phyloP scores from a whole-genome alignment of 2,329 filamentous ascomycete species.

The Shiraia sp. region DNA sequence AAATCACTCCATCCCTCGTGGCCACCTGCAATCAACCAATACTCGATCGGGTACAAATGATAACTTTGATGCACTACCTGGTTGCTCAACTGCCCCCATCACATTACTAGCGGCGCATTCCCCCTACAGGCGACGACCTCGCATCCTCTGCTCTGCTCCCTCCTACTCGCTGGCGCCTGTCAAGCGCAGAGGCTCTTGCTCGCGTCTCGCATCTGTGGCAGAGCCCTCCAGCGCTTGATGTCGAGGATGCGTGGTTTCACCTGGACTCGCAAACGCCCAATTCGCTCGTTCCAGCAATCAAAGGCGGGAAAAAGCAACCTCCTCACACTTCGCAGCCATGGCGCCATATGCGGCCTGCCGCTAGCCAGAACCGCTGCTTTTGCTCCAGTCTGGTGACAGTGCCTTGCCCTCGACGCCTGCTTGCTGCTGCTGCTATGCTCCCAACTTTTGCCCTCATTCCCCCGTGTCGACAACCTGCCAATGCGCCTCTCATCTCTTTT shows the following conservation, averaged over 20 bases:
- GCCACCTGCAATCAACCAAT: too few relatives aligned
- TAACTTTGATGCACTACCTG: too few relatives aligned
- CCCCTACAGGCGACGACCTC: too few relatives aligned
- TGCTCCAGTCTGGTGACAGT: conserved; percentile 17
- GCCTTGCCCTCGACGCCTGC: not conserved
- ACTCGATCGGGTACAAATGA: too few relatives aligned
- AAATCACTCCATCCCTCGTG: too few relatives aligned
- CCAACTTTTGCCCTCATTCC: not conserved
- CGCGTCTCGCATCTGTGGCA: conserved; percentile 18
- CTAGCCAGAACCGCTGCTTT: conserved; percentile 12
- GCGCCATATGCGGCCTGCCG: conserved; percentile 10
- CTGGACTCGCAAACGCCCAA: not conserved
- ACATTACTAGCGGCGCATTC: too few relatives aligned
- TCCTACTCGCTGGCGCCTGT: not conserved
- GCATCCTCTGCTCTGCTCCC: not conserved
- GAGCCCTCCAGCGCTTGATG: not conserved
- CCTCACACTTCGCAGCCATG: conserved; percentile 6
- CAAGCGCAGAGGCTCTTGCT: not conserved
- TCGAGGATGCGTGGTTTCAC: not conserved
- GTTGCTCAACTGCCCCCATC: too few relatives aligned
- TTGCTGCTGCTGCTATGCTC: not conserved
- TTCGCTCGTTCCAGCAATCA: not conserved
- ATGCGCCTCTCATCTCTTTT: not conserved
- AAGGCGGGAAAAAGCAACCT: not conserved
- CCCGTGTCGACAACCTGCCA: not conserved